These are phyloP conservation scores for Solanum chmielewskii DNA, from an alignment of 257 asterid species.

Conservation along the genomic window DNA sequence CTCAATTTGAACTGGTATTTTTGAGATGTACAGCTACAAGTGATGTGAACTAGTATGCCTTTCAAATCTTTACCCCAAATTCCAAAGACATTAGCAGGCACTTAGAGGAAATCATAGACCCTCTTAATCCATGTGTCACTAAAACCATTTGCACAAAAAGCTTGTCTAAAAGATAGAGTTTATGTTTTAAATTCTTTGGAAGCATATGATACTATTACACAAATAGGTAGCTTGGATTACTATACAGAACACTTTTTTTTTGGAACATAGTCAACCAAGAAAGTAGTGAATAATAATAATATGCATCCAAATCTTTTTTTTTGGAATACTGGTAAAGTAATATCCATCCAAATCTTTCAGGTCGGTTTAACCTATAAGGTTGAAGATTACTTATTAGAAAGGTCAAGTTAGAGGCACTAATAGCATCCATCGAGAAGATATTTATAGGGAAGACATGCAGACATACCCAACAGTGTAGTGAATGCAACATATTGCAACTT, in stretches of 20 bases:
- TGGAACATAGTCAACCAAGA: background rate
- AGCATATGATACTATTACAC: background rate
- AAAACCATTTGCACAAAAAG: background rate
- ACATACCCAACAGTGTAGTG: slow-evolving; percentile 73
- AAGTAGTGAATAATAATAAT: background rate
- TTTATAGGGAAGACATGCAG: background rate
- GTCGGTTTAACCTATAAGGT: background rate
- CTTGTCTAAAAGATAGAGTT: background rate
- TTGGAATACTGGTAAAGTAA: background rate
- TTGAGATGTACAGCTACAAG: background rate
- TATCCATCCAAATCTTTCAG: background rate
- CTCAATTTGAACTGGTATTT: background rate
- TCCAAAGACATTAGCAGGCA: background rate
- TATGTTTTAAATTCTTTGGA: background rate
- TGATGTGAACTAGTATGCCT: background rate
- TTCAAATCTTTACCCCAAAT: background rate
- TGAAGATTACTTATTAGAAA: background rate
- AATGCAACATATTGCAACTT: slow-evolving; percentile 86
- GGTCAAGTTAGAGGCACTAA: background rate
- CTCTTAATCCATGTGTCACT: background rate
- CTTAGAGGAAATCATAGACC: background rate
- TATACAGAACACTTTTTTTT: background rate
- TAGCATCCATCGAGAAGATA: background rate
- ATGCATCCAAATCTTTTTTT: background rate
- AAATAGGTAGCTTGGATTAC: background rate